phyloP scores from a whole-genome alignment of 2,329 filamentous ascomycete genomes.

The Thelonectria blattea region DNA sequence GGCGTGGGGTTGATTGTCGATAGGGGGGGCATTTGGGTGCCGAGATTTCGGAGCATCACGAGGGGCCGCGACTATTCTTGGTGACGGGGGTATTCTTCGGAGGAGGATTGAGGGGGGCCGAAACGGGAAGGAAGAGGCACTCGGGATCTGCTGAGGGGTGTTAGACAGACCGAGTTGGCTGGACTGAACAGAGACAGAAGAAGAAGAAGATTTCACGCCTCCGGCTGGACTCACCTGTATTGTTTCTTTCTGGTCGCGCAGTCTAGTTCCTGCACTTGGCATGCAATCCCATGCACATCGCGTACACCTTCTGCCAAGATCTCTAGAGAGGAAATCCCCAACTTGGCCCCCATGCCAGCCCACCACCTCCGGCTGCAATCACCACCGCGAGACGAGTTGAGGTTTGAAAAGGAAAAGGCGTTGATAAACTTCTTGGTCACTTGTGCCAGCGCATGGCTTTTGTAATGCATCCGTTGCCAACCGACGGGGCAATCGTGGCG shows the following conservation, averaged over 20 bases:
- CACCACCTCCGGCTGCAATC: slow-evolving; percentile 28
- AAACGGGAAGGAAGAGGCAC: slow-evolving; percentile 28
- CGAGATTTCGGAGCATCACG: slow-evolving; percentile 18
- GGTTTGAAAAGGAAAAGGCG: no score
- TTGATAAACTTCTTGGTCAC: no score
- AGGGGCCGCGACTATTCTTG: slow-evolving; percentile 3
- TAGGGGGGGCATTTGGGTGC: neutral
- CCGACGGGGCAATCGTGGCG: neutral
- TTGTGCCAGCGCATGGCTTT: no score
- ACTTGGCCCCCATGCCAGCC: neutral
- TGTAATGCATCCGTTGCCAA: neutral
- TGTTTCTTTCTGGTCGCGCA: neutral
- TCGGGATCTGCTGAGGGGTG: slow-evolving; percentile 1
- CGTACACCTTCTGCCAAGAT: slow-evolving; percentile 11
- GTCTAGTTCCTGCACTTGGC: neutral
- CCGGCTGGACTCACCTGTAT: slow-evolving; percentile 7
- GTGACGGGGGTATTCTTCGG: slow-evolving; percentile 1
- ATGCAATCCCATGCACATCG: neutral
- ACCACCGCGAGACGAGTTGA: neutral
- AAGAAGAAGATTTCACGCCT: neutral
- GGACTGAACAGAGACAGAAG: neutral
- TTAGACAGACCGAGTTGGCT: neutral
- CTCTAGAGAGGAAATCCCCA: neutral
- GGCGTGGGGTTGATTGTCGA: slow-evolving; percentile 1
- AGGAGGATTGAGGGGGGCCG: slow-evolving; percentile 1